Percentiles rank a stretch among this genome's conserved stretches.
phyloP scores from a whole-genome alignment of 257 asterid species.

The Orobanche coerulescens region DNA sequence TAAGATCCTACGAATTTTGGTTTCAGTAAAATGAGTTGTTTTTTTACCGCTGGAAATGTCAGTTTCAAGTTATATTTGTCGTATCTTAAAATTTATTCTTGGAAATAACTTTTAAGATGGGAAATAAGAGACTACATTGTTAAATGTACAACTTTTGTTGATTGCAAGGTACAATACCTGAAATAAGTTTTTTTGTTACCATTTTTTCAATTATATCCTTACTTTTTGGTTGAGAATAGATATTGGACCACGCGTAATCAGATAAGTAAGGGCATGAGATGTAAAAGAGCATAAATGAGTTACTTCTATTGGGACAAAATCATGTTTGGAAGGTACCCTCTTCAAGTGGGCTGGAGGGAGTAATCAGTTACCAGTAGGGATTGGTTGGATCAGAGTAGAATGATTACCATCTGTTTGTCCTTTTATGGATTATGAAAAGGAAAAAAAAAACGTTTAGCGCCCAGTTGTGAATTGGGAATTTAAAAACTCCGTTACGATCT shows the following conservation, averaged over 20 bases:
- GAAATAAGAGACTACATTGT: background rate
- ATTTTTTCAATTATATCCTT: no score
- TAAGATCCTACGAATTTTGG: conserved; percentile 20
- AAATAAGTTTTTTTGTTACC: no score
- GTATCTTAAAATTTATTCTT: background rate
- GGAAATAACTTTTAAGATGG: background rate
- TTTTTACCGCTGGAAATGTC: conserved; percentile 2
- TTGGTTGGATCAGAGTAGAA: background rate
- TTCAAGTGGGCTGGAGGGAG: no score
- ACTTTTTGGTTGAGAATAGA: no score
- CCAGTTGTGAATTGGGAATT: background rate
- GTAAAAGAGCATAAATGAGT: no score
- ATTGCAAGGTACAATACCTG: no score
- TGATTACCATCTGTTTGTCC: background rate
- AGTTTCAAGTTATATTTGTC: background rate
- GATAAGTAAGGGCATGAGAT: no score
- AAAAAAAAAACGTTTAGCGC: background rate
- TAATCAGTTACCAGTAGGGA: background rate
- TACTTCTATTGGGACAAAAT: no score
- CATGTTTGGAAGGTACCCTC: no score
- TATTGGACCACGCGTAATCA: no score
- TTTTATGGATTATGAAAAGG: background rate
- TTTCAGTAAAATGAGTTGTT: conserved; percentile 1
- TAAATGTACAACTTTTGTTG: no score
- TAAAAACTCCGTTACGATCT: background rate